A percentile compares a stretch with the other conserved stretches of the same genome.
These are phyloP conservation scores for Mollisiaceae sp. DNA, from an alignment of 2,329 filamentous ascomycete genomes.

Conservation along the genomic window DNA sequence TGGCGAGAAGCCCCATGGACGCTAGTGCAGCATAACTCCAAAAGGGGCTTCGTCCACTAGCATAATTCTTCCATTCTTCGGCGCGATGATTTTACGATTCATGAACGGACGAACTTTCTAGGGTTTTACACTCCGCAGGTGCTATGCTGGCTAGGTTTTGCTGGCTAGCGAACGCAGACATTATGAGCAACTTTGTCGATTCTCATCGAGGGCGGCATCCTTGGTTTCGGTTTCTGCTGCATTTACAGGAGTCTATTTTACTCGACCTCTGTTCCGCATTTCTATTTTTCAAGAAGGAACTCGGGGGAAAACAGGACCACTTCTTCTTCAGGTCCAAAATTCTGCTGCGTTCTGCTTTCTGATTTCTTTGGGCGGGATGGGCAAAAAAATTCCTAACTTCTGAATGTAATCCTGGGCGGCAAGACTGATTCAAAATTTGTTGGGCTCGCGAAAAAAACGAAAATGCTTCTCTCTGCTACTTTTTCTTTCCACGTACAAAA, in stretches of 20 bases:
- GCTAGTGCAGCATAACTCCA: constrained; percentile 44
- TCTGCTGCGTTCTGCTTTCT: neutral
- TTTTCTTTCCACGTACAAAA: neutral
- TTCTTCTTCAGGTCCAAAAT: neutral
- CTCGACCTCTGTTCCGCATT: constrained; percentile 5
- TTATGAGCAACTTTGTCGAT: constrained; percentile 6
- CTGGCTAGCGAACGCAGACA: neutral
- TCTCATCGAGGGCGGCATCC: neutral
- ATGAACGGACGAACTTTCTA: constrained; percentile 20
- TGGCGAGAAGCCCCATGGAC: constrained; percentile 34
- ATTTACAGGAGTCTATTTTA: constrained; percentile 19
- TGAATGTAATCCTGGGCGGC: constrained; percentile 11
- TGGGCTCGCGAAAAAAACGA: neutral
- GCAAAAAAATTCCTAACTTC: neutral
- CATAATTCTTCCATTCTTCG: constrained; percentile 28
- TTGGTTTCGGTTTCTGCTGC: constrained; percentile 12
- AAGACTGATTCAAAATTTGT: constrained; percentile 13
- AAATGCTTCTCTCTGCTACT: neutral
- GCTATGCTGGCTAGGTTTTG: constrained; percentile 14
- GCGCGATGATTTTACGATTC: constrained; percentile 33
- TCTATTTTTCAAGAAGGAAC: neutral
- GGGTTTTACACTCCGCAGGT: neutral
- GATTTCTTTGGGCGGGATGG: neutral
- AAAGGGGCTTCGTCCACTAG: constrained; percentile 18
- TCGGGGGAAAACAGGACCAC: constrained; percentile 6